phyloP scores from a whole-genome alignment of 169 alveolate species.

The Plasmodium yoelii region DNA sequence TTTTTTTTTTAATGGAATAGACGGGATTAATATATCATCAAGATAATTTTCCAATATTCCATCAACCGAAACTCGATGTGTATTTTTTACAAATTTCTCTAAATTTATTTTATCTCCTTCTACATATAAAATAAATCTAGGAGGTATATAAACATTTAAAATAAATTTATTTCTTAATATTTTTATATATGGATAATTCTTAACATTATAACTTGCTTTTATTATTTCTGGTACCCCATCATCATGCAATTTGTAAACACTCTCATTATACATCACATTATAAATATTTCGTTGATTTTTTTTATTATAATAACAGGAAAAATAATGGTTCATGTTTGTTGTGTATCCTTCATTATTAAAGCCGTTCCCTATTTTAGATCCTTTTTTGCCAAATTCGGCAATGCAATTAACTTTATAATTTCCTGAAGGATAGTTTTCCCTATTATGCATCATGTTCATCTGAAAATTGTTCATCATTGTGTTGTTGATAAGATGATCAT shows the following conservation, averaged over 20 bases:
- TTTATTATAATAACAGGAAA: neutral
- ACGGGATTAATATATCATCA: slow-evolving; percentile 81
- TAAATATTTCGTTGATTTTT: slow-evolving; percentile 13
- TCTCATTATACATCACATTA: slow-evolving; percentile 26
- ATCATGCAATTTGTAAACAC: slow-evolving; percentile 50
- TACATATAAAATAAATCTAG: slow-evolving; percentile 85
- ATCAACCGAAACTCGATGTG: slow-evolving; percentile 80
- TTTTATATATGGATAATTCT: slow-evolving; percentile 82
- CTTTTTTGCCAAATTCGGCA: neutral
- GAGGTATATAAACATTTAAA: slow-evolving; percentile 87
- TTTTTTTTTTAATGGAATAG: slow-evolving; percentile 79
- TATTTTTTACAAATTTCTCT: slow-evolving; percentile 68
- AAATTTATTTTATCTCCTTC: slow-evolving; percentile 85
- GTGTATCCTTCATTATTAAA: slow-evolving; percentile 13
- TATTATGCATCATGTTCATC: slow-evolving; percentile 30
- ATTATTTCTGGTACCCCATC: slow-evolving; percentile 85
- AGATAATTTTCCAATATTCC: slow-evolving; percentile 81
- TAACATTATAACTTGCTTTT: slow-evolving; percentile 79
- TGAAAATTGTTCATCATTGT: neutral
- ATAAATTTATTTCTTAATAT: slow-evolving; percentile 82
- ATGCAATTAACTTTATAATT: slow-evolving; percentile 27
- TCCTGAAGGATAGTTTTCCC: neutral
- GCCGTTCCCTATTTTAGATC: slow-evolving; percentile 22
- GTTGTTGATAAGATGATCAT: neutral
- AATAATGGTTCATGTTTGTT: slow-evolving; percentile 5